These are phyloP conservation scores for Bisporella sp. DNA, from an alignment of 2,329 filamentous ascomycete species.

Conservation along the genomic window DNA sequence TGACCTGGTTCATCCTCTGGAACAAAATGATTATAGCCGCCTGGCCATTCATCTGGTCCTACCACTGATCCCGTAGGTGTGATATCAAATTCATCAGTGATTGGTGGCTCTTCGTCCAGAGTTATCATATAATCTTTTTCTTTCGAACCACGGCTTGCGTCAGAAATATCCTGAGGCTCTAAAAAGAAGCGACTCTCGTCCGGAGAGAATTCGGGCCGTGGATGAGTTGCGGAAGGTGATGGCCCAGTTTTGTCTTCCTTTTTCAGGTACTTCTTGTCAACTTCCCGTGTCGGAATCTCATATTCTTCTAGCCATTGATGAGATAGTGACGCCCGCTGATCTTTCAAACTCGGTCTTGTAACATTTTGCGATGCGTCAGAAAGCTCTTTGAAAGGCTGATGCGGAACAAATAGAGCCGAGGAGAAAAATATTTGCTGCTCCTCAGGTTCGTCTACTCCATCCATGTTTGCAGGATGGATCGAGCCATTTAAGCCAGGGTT, in stretches of 20 bases:
- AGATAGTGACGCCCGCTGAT: slow-evolving; percentile 20
- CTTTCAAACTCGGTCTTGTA: slow-evolving; percentile 5
- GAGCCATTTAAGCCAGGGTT: slow-evolving; percentile 31
- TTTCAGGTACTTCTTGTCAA: slow-evolving; percentile 13
- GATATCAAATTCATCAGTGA: slow-evolving; percentile 19
- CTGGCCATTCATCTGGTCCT: slow-evolving; percentile 32
- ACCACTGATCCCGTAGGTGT: slow-evolving; percentile 27
- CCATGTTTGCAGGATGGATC: slow-evolving; percentile 23
- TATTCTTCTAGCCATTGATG: slow-evolving; percentile 28
- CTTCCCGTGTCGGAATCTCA: slow-evolving; percentile 31
- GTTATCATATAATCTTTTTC: no score
- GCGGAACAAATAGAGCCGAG: slow-evolving; percentile 77
- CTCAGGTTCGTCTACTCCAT: slow-evolving; percentile 46
- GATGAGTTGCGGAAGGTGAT: slow-evolving; percentile 7
- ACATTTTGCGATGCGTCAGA: slow-evolving; percentile 25
- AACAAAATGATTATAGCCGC: slow-evolving; percentile 40
- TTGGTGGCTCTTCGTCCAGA: slow-evolving; percentile 15
- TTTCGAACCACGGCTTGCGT: background rate
- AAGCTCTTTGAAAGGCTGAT: slow-evolving; percentile 48
- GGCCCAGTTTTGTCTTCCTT: slow-evolving; percentile 11
- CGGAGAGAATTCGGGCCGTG: slow-evolving; percentile 24
- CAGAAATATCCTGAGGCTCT: slow-evolving; percentile 4
- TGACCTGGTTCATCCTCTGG: slow-evolving; percentile 42
- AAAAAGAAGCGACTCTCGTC: slow-evolving; percentile 3
- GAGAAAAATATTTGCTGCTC: slow-evolving; percentile 63